A percentile compares a stretch with the other conserved stretches of the same genome.
Conservation (phyloP, 139 green algal species). For the Deuterostichococcus epilithicus region DNA sequence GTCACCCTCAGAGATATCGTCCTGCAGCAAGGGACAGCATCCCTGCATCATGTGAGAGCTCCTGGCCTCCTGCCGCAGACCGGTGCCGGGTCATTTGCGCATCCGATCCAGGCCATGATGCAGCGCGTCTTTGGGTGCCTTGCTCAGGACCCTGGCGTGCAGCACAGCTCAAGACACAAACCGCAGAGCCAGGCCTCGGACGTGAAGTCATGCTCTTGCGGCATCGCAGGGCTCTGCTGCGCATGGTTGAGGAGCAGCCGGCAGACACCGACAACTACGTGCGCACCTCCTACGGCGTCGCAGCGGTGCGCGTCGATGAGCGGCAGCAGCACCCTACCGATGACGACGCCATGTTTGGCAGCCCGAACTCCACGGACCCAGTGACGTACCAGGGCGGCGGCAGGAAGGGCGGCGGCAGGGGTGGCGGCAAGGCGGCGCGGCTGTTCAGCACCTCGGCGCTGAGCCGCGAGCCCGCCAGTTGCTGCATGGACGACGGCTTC, state of each 20-base stretch:
- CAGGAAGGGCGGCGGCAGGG: background rate
- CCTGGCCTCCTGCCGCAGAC: too few relatives aligned
- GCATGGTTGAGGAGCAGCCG: conserved; percentile 60
- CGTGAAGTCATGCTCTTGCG: too few relatives aligned
- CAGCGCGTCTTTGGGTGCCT: too few relatives aligned
- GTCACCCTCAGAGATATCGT: too few relatives aligned
- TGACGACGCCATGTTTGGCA: conserved; percentile 61
- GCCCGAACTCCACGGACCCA: conserved; percentile 56
- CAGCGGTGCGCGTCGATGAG: conserved; percentile 40
- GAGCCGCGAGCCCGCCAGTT: background rate
- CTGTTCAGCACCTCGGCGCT: conserved; percentile 33
- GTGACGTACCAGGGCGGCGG: conserved; percentile 50
- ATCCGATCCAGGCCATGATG: too few relatives aligned
- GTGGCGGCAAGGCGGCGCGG: background rate
- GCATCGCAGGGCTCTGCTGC: conserved; percentile 47
- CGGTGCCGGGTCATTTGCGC: too few relatives aligned
- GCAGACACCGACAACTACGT: conserved; percentile 25
- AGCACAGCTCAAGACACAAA: too few relatives aligned
- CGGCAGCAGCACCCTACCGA: conserved; percentile 42
- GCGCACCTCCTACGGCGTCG: background rate
- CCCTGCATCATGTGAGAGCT: too few relatives aligned
- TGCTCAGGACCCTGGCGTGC: too few relatives aligned
- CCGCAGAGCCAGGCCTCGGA: too few relatives aligned
- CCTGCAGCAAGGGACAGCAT: too few relatives aligned
- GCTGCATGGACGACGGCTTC: conserved; percentile 89